Evolutionary conservation across 2,329 filamentous ascomycete species (phyloP).

Genomic region (Trichoderma polysporum): DNA sequence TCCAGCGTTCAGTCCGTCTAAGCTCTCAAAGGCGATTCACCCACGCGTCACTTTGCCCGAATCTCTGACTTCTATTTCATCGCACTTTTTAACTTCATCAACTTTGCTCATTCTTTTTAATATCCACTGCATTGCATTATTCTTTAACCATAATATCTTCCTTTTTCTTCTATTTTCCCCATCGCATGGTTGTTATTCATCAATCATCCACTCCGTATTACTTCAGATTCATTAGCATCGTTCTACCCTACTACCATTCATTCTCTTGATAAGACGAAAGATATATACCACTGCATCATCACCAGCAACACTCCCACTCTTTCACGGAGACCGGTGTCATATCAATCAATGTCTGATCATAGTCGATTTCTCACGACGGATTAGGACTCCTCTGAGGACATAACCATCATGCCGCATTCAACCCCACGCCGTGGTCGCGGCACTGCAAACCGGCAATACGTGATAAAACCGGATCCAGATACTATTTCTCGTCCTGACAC

Average conservation of each 20-base stretch:
- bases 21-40: slow-evolving; percentile 10
- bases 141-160: neutral
- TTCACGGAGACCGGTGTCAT: neutral
- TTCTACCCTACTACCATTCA: neutral
- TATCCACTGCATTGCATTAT: neutral
- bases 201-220: neutral
- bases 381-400: neutral
- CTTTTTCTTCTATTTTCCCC: neutral
- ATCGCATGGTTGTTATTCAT: neutral
- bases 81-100: neutral
- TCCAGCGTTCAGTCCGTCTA: neutral
- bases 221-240: neutral
- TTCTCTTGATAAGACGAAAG: neutral
- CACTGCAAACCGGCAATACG: neutral
- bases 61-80: neutral
- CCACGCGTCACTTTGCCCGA: neutral
- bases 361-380: neutral
- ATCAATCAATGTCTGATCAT: neutral
- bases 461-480: slow-evolving; percentile 32
- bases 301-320: neutral
- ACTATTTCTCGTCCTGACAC: slow-evolving; percentile 20
- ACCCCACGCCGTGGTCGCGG: slow-evolving; percentile 27
- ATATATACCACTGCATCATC: neutral
- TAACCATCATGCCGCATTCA: slow-evolving; percentile 25
- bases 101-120: neutral